A percentile compares a stretch with the other conserved stretches of the same genome.
Evolutionary conservation across 2,329 filamentous ascomycete species (phyloP).

Genomic region (Trichoderma sp.): DNA sequence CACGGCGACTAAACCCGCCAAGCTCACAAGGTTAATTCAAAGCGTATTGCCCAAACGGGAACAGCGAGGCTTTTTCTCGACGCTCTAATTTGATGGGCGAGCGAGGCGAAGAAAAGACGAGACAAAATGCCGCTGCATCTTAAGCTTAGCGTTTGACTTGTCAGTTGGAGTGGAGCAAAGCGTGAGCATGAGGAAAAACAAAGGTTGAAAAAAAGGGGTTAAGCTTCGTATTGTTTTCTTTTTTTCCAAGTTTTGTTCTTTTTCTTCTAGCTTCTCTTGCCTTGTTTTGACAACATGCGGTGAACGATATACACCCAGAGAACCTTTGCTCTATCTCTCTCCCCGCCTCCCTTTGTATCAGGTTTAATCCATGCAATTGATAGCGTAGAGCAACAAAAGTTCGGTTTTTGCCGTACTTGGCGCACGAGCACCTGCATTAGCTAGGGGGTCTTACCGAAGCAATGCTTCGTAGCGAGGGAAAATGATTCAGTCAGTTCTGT

Average conservation of each 20-base stretch:
- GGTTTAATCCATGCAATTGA: background rate
- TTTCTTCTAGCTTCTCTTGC: background rate
- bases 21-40: slow-evolving; percentile 4
- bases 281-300: background rate
- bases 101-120: background rate
- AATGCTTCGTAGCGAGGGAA: background rate
- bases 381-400: background rate
- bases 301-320: background rate
- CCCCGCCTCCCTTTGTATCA: background rate
- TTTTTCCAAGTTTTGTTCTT: background rate
- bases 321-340: background rate
- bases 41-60: slow-evolving; percentile 17
- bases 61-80: slow-evolving; percentile 19
- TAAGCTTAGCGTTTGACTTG: background rate
- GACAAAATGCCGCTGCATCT: slow-evolving; percentile 6
- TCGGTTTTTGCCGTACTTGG: background rate
- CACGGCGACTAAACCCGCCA: background rate
- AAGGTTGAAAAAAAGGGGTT: background rate
- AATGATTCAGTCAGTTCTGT: background rate
- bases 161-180: background rate
- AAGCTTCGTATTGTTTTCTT: background rate
- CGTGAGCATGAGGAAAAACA: background rate
- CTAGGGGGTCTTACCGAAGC: background rate
- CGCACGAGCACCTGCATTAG: background rate
- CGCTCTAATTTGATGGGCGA: slow-evolving; percentile 18